A percentile compares a stretch with the other conserved stretches of the same genome.
These are phyloP conservation scores for Claviceps fusiformis DNA, from an alignment of 2,329 filamentous ascomycete genomes.

Conservation along the genomic window DNA sequence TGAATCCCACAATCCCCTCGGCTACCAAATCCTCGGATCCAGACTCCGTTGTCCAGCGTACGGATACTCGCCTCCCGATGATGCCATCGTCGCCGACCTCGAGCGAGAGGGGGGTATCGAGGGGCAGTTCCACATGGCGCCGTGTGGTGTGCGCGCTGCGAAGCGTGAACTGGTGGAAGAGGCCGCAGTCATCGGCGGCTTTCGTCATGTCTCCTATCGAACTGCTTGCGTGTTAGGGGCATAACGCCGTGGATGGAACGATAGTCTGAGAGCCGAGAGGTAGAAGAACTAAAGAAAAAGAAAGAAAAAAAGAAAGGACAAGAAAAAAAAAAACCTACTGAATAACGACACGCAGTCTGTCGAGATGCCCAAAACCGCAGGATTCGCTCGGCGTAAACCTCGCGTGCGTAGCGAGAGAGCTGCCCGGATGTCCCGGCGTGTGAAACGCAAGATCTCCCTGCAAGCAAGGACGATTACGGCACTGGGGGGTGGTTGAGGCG, in stretches of 20 bases:
- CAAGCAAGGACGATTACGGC: conserved; percentile 5
- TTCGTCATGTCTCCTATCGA: conserved; percentile 30
- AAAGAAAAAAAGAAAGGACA: too few species aligned
- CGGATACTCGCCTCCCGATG: conserved; percentile 33
- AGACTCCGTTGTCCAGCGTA: conserved; percentile 16
- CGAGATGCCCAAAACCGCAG: conserved; percentile 7
- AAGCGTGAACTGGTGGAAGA: conserved; percentile 26
- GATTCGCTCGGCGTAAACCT: conserved; percentile 22
- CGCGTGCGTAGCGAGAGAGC: conserved; percentile 27
- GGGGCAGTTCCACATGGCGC: conserved; percentile 19
- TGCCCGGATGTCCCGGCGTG: conserved; percentile 24
- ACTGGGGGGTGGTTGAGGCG: conserved; percentile 7
- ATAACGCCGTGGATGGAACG: not conserved
- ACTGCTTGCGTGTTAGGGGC: conserved; percentile 12
- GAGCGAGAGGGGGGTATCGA: conserved; percentile 27
- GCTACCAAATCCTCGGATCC: conserved; percentile 23
- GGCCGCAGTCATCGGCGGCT: conserved; percentile 26
- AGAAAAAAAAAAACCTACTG: too few species aligned
- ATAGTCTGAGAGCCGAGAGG: too few species aligned
- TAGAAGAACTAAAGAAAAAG: too few species aligned
- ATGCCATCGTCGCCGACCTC: conserved; percentile 32
- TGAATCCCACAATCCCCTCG: conserved; percentile 38
- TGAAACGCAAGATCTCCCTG: conserved; percentile 31
- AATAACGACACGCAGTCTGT: conserved; percentile 25
- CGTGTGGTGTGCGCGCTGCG: conserved; percentile 6